Evolutionary conservation across 495 filamentous ascomycete genomes (phyloP), one percentile per base, ranked within the genome.

Genomic region (Xylaria castorea): DNA sequence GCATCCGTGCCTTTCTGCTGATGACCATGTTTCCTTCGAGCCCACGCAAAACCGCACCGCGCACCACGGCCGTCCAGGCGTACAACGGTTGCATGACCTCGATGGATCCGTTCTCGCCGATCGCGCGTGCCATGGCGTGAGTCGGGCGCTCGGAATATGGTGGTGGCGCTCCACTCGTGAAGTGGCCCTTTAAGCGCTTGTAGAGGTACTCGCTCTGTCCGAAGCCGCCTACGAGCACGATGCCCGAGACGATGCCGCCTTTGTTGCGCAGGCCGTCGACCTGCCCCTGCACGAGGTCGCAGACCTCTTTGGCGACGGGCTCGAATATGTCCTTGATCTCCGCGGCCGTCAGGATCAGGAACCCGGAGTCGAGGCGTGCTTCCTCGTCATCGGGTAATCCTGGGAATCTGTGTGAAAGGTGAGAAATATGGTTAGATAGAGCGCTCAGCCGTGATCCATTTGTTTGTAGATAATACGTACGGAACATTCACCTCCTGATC

Each of bases 41-140:
- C 11, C 91, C 92, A 73, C 88, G 85, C 61, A 92, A 83, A 44
- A 89, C 92, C 12, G 87, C 93, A 30, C 88, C 90, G 64, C 88
- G 84, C 36, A 92, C 91, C 18, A 93, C 90, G n/a, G 92, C 91
- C 11, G 90, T 92, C 90, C 91, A 94, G 4, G 92, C 91, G 74
- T 92, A 90, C 60, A 92, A 82, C 4, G 91, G 91, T 77, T 93
- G 91, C 89, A 93, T 92, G 38, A 93, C 89, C 76, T 93, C 91
- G 64, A 93, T 87, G 3, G 84, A 84, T 14, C 84, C 81, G 44
- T 83, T 82, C 6, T 83, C 76, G 42, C 80, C 78, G 20, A 81
- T 64, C 6, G 81, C 77, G 20, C 68, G 76, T 4, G 83, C 85
- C 68, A 75, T 81, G 7, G 83, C 79, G 74, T 89, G 88, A 3